A percentile compares a stretch with the other conserved stretches of the same genome.
These are phyloP conservation scores for Bullera alba DNA, from an alignment of 768 basidiomycete species.

Conservation along the genomic window DNA sequence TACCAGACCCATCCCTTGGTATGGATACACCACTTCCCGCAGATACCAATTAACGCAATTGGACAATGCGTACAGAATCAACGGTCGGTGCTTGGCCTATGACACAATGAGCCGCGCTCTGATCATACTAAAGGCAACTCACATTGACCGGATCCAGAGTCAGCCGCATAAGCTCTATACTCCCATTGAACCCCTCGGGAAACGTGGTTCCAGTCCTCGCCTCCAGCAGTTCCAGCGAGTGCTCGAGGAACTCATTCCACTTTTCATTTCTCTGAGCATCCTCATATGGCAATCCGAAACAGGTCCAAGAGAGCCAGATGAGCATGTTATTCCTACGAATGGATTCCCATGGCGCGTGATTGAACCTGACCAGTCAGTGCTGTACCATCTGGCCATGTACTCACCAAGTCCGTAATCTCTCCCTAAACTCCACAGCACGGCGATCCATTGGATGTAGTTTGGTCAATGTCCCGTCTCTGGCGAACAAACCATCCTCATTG, in stretches of 20 bases:
- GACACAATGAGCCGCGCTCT: neutral
- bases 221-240: slow-evolving; percentile 60
- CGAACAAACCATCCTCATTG: slow-evolving; percentile 17
- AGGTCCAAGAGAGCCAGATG: slow-evolving; percentile 76
- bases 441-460: slow-evolving; percentile 31
- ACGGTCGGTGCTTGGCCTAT: slow-evolving; percentile 49
- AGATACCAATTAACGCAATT: slow-evolving; percentile 27
- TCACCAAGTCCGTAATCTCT: slow-evolving; percentile 42
- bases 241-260: slow-evolving; percentile 53
- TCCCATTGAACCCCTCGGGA: slow-evolving; percentile 56
- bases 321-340: slow-evolving; percentile 60
- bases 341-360: slow-evolving; percentile 64
- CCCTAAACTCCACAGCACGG: slow-evolving; percentile 42
- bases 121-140: slow-evolving; percentile 46
- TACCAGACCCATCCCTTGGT: slow-evolving; percentile 53
- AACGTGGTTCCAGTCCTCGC: slow-evolving; percentile 63
- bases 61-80: slow-evolving; percentile 48
- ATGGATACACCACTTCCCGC: slow-evolving; percentile 24
- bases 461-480: slow-evolving; percentile 14
- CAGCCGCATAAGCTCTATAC: slow-evolving; percentile 56
- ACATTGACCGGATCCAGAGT: slow-evolving; percentile 73
- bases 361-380: slow-evolving; percentile 56
- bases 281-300: slow-evolving; percentile 64
- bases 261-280: slow-evolving; percentile 51
- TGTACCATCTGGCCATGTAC: slow-evolving; percentile 6